A percentile compares a stretch with the other conserved stretches of the same genome.
Conservation (phyloP, 441 rosid species). For the Euphorbia corollata region DNA sequence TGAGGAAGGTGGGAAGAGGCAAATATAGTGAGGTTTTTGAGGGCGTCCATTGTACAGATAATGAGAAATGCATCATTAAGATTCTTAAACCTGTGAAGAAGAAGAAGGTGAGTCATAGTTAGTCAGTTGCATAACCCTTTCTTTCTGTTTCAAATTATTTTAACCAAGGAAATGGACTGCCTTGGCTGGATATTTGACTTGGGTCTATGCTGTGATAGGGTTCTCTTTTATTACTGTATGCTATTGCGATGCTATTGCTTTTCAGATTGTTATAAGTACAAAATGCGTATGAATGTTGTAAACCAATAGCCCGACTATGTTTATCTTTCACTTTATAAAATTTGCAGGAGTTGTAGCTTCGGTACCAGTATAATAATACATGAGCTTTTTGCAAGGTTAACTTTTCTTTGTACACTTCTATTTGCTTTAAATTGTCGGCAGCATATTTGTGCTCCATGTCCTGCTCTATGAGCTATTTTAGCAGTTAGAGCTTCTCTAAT, state of each 20-base stretch:
- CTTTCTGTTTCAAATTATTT: background rate
- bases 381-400: background rate
- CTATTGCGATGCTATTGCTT: background rate
- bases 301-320: background rate
- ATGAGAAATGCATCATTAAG: conserved; percentile 82
- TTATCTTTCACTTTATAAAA: conserved; percentile 5
- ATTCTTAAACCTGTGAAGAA: conserved; percentile 96
- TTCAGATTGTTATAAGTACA: background rate
- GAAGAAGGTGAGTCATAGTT: conserved; percentile 67
- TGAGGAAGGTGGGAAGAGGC: conserved; percentile 92
- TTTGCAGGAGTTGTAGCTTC: background rate
- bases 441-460: background rate
- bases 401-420: background rate
- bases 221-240: background rate
- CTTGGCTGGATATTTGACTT: background rate
- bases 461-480: background rate
- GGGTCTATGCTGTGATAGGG: background rate
- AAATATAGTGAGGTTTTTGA: conserved; percentile 97
- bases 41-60: conserved; percentile 72
- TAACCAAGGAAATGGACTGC: background rate
- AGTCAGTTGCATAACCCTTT: background rate
- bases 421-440: background rate
- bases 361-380: background rate
- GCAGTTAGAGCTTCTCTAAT: background rate
- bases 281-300: background rate